Evolutionary conservation across 768 basidiomycete species (phyloP).

Genomic region (Lactifluus echinatus): DNA sequence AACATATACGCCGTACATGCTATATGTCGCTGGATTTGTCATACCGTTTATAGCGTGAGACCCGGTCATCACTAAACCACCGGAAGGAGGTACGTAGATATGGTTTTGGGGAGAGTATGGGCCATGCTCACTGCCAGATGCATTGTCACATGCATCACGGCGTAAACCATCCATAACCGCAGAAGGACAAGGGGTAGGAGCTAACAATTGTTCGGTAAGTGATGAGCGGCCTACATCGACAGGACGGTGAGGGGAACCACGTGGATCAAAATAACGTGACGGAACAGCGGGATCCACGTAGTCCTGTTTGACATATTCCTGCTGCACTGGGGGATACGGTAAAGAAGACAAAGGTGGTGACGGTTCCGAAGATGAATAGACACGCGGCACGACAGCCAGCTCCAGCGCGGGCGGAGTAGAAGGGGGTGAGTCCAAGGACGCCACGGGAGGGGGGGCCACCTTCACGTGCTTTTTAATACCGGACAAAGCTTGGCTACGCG

Average conservation of each 20-base stretch:
- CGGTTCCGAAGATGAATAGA: conserved; percentile 8
- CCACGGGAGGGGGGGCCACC: conserved; percentile 14
- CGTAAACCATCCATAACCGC: conserved; percentile 5
- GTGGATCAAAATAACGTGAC: conserved; percentile 17
- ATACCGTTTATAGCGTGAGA: conserved; percentile 10
- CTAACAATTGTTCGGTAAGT: conserved; percentile 1
- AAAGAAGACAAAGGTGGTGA: conserved; percentile 10
- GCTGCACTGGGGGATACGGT: conserved; percentile 9
- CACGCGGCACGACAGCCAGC: conserved; percentile 17
- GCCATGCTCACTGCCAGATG: conserved; percentile 9
- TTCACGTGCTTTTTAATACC: conserved; percentile 16
- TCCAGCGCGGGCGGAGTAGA: conserved; percentile 23
- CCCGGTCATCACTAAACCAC: conserved; percentile 13
- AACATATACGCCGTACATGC: conserved; percentile 12
- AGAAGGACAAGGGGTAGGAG: conserved; percentile 2
- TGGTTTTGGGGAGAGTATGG: conserved; percentile 5
- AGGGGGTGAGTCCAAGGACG: conserved; percentile 20
- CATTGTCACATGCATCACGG: conserved; percentile 11
- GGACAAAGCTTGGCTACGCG: conserved; percentile 27
- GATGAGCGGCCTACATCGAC: background rate
- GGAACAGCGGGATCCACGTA: background rate
- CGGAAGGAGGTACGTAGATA: conserved; percentile 9
- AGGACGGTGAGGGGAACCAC: conserved; percentile 12
- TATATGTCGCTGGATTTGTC: conserved; percentile 5
- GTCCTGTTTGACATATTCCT: conserved; percentile 17